Evolutionary conservation across 1,139 yeast species (phyloP), one percentile per base, ranked within the genome.

Genomic region (Taphrina confusa): DNA sequence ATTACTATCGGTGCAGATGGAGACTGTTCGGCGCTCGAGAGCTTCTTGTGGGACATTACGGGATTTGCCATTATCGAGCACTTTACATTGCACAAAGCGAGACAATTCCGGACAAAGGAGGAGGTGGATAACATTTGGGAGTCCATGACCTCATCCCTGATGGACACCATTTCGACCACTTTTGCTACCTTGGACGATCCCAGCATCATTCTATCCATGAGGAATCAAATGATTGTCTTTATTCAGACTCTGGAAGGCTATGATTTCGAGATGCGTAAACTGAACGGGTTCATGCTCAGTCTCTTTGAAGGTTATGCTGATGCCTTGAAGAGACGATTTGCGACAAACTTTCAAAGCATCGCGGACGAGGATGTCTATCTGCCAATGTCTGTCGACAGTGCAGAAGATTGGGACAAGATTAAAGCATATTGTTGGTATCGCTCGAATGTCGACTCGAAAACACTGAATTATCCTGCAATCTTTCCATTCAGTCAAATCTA

Each of bases 401-500:
- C 75, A 56, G 75, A 77, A 16, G 80, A 85, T 57, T 88, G 83
- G 70, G 83, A 82, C 20, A 82, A 79, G 68, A 82, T 85, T 55
- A 77, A 83, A 68, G 76, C 76, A 60, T 77, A 83, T 16, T 80
- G 90, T 64, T 90, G 96, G 89, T 86, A 85, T 70, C 80, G 80
- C 62, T 77, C 80, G 4, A 72, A 70, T 23, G 72, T 71, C 12
- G 79, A 79, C 50, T 79, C 80, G 1, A 76, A 59, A 74, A 77
- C 4, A 77, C 80, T 30, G 67, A 71, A 40, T 1, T 82, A 87
- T 69, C 95, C 96, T 0, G 78, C 83, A n/a, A 79, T 83, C 1
- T 77, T 91, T 61, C 97, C 98, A 3, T 92, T 91, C 70, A 88
- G 96, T 62, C 87, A 87, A 62, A 83, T 89, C 65, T 91, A 89